phyloP scores from a whole-genome alignment of 2,329 filamentous ascomycete genomes.

The Aspergillus nomiae region DNA sequence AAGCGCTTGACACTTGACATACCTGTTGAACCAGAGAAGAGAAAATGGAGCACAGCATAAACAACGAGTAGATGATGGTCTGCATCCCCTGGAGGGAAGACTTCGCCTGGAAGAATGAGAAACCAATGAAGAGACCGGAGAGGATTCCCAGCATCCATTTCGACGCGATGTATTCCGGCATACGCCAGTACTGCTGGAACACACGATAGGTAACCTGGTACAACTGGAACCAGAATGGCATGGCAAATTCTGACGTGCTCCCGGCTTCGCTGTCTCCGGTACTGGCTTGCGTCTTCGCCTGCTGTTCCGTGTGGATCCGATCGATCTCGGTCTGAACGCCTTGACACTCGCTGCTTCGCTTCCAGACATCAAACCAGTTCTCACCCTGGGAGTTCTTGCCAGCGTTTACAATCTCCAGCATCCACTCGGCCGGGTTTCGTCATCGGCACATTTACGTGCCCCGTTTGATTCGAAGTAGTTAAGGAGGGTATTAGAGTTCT shows the following conservation, averaged over 20 bases:
- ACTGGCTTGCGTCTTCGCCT: constrained; percentile 27
- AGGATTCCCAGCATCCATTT: constrained; percentile 68
- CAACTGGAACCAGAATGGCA: constrained; percentile 68
- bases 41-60: constrained; percentile 78
- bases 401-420: constrained; percentile 61
- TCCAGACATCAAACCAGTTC: constrained; percentile 66
- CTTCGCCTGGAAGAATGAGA: constrained; percentile 72
- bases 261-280: constrained; percentile 50
- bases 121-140: constrained; percentile 73
- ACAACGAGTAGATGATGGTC: constrained; percentile 83
- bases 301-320: constrained; percentile 53
- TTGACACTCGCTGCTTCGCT: constrained; percentile 56
- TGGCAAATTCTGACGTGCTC: constrained; percentile 74
- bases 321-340: constrained; percentile 60
- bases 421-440: constrained; percentile 76
- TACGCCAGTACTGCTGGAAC: constrained; percentile 89
- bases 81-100: constrained; percentile 76
- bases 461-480: constrained; percentile 68
- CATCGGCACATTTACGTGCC: constrained; percentile 56
- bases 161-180: constrained; percentile 79
- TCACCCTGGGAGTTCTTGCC: constrained; percentile 30
- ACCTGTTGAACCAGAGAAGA: constrained; percentile 38
- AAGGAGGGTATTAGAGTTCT: constrained; percentile 57
- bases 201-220: constrained; percentile 69
- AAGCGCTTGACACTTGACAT: background rate